These are phyloP conservation scores for Aspergillus sclerotiicarbonarius DNA, from an alignment of 495 filamentous ascomycete species.

Conservation along the genomic window DNA sequence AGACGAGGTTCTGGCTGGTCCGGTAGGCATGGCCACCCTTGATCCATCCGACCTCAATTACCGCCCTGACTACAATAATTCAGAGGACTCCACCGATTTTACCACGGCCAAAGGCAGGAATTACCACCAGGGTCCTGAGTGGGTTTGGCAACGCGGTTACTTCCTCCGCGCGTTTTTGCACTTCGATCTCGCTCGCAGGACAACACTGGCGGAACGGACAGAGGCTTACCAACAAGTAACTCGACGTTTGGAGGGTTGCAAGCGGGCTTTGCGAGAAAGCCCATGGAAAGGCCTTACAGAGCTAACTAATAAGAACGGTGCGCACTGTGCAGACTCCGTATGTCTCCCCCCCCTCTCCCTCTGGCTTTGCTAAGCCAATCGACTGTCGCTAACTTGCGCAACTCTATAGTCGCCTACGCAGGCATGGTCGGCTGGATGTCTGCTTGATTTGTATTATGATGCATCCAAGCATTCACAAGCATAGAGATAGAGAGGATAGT, in stretches of 20 bases:
- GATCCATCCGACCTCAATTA: conserved; percentile 92
- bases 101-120: conserved; percentile 89
- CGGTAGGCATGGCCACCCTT: conserved; percentile 92
- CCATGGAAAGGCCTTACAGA: conserved; percentile 93
- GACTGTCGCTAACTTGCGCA: conserved; percentile 12
- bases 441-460: conserved; percentile 94
- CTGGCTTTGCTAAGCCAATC: background rate
- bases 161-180: conserved; percentile 86
- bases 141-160: conserved; percentile 98
- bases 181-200: conserved; percentile 78
- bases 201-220: conserved; percentile 58
- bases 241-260: conserved; percentile 74
- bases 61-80: conserved; percentile 89
- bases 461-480: conserved; percentile 48
- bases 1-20: conserved; percentile 76
- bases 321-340: conserved; percentile 83
- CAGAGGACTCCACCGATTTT: conserved; percentile 87
- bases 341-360: conserved; percentile 31
- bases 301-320: conserved; percentile 85
- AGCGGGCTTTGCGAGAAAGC: conserved; percentile 69
- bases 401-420: conserved; percentile 75
- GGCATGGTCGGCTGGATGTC: conserved; percentile 89
- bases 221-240: conserved; percentile 96
- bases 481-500: background rate
- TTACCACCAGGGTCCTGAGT: conserved; percentile 98